These are phyloP conservation scores for maize (Zea mays) DNA, from an alignment of 176 grass and related monocot species.

Conservation along the genomic window Zm-B73-REFERENCE-NAM-5.0 NC_050104.1:8370501-8371000, in stretches of 20 bases:
- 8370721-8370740: neutral
- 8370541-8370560: neutral
- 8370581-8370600: slow-evolving; percentile 4
- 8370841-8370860: too few relatives aligned
- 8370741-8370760: neutral
- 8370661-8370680: neutral
- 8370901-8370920: too few relatives aligned
- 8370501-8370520: neutral
- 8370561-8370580: neutral
- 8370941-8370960: too few relatives aligned
- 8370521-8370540: neutral
- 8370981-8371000: too few relatives aligned
- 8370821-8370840: too few relatives aligned
- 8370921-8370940: too few relatives aligned
- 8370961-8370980: too few relatives aligned
- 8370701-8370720: neutral
- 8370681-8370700: neutral
- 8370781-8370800: too few relatives aligned
- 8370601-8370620: neutral
- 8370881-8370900: too few relatives aligned
- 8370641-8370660: neutral
- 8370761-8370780: too few relatives aligned
- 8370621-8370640: neutral
- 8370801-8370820: too few relatives aligned
- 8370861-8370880: too few relatives aligned